Evolutionary conservation across 495 filamentous ascomycete genomes (phyloP), one percentile per base, ranked within the genome.

Genomic region (Tuber indicum): DNA sequence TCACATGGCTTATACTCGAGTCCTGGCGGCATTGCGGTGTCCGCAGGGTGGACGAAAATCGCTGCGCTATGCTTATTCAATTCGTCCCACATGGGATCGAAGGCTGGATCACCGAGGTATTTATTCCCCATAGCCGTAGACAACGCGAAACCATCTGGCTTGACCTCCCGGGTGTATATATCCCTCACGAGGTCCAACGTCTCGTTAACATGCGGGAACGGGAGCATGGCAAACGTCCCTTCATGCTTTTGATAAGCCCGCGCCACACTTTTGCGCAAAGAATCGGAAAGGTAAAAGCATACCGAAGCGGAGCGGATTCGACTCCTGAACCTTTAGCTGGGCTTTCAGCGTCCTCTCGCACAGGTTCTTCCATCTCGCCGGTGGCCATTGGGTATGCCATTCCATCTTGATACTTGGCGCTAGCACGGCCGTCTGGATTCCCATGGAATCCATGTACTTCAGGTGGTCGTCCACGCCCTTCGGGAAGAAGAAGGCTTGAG

Each of bases 321-420:
- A 66, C 26, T 32, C 58, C 26, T 66, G 58, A 36, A 66, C 16
- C 58, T 66, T 66, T 12, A 66, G 16, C 26, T 66, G 58, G 32
- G 58, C 58, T 19, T 66, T 66, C 16, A 66, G 16, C 4, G 58
- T 66, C 58, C 58, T 66, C 58, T 66, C 58, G 26, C 58, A 66
- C 26, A 66, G 58, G 32, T 66, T 66, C 58, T 19, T 66, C 58
- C 58, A 66, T 36, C 32, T 66, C 26, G 58, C 58, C 26, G 58
- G 58, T 2, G 58, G 58, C 58, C 58, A 66, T 66, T 66, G 26
- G 58, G 58, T 66, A 66, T 66, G 58, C 58, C 58, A 66, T 36
- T 66, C 58, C 58, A 36, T 32, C 58, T 66, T 66, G 58, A 66
- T 66, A 66, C 58, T 66, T 17, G 58, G 58, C 5, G 58, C 26